phyloP scores from a whole-genome alignment of 2,329 filamentous ascomycete genomes.

The Xylaria digitata region DNA sequence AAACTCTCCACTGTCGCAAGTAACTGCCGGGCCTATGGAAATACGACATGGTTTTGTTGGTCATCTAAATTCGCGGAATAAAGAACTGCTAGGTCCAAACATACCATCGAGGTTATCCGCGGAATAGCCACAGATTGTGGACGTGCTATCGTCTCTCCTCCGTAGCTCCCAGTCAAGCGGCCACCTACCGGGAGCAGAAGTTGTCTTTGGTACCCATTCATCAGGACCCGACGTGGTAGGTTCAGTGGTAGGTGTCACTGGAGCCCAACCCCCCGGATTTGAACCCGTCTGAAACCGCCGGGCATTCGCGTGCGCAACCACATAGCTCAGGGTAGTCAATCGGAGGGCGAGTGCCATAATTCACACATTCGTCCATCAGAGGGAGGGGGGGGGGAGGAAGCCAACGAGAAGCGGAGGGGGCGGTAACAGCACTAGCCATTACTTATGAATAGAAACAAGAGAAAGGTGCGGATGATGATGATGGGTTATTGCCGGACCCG shows the following conservation, averaged over 20 bases:
- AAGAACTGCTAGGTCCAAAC: conserved; percentile 25
- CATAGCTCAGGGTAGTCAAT: conserved; percentile 47
- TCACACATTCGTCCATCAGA: conserved; percentile 44
- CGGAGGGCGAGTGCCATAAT: conserved; percentile 48
- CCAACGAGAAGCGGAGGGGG: conserved; percentile 13
- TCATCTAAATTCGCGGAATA: conserved; percentile 35
- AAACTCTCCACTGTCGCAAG: conserved; percentile 39
- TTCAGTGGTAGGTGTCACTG: conserved; percentile 42
- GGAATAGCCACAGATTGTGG: conserved; percentile 46
- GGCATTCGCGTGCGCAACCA: conserved; percentile 44
- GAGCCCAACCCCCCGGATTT: conserved; percentile 46
- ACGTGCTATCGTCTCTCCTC: conserved; percentile 40
- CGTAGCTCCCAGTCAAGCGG: conserved; percentile 43
- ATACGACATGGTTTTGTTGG: conserved; percentile 22
- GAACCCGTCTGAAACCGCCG: conserved; percentile 40
- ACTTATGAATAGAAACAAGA: conserved; percentile 30
- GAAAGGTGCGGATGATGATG: conserved; percentile 23
- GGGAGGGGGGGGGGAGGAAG: conserved; percentile 24
- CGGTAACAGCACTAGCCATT: conserved; percentile 37
- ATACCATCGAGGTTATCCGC: conserved; percentile 42
- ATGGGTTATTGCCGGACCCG: conserved; percentile 39
- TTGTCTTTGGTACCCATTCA: conserved; percentile 48
- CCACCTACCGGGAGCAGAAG: conserved; percentile 44
- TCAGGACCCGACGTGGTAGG: conserved; percentile 39
- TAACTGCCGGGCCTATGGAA: conserved; percentile 43